These are phyloP conservation scores for Picochlorum sp. DNA, from an alignment of 139 green algal species.

Conservation along the genomic window DNA sequence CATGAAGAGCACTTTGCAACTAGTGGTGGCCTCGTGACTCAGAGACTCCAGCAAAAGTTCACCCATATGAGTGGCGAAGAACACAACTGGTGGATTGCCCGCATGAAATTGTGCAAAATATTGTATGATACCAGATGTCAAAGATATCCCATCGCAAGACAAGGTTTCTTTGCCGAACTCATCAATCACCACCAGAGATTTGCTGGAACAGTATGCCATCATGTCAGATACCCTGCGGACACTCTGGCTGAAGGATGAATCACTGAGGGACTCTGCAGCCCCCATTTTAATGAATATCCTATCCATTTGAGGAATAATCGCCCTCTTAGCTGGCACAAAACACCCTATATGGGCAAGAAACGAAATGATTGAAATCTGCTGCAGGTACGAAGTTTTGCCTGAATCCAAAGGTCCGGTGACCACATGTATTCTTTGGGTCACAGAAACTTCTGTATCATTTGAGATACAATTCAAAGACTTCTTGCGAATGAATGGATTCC, in stretches of 20 bases:
- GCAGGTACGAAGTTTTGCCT: constrained; percentile 77
- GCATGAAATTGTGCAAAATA: constrained; percentile 28
- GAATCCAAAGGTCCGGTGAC: constrained; percentile 61
- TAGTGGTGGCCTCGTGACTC: no score
- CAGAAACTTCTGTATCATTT: constrained; percentile 49
- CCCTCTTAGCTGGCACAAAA: constrained; percentile 37
- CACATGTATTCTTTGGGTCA: constrained; percentile 14
- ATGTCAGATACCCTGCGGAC: constrained; percentile 69
- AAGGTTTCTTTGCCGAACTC: constrained; percentile 96
- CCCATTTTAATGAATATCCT: constrained; percentile 63
- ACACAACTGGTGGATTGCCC: constrained; percentile 14
- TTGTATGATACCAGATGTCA: constrained; percentile 53
- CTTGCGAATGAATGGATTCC: constrained; percentile 1
- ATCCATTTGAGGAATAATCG: constrained; percentile 68
- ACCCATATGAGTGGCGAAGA: constrained; percentile 75
- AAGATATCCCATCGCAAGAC: constrained; percentile 63
- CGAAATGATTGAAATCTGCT: constrained; percentile 78
- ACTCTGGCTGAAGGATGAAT: constrained; percentile 74
- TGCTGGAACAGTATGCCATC: constrained; percentile 54
- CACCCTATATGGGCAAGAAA: constrained; percentile 65
- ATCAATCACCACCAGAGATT: constrained; percentile 82
- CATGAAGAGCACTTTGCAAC: no score
- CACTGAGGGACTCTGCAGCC: constrained; percentile 29
- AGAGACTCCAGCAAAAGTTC: constrained; percentile 41
- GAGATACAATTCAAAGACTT: neutral